These are phyloP conservation scores for Verticillium longisporum DNA, from an alignment of 2,329 filamentous ascomycete genomes.

Conservation along the genomic window DNA sequence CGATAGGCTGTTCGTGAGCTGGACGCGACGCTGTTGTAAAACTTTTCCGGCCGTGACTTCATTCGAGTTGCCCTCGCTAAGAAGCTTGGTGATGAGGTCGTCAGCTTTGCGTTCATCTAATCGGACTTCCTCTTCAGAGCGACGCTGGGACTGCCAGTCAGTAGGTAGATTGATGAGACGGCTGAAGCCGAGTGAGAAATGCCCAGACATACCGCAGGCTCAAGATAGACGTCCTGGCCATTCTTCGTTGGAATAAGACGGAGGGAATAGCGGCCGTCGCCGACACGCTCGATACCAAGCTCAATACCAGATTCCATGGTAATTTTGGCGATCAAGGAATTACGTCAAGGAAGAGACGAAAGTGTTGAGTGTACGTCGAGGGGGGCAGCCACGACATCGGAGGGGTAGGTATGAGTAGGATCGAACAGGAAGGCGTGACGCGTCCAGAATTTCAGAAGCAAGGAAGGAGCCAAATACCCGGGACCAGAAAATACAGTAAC, in stretches of 20 bases:
- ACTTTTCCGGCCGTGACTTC: background rate
- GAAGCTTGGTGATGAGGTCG: background rate
- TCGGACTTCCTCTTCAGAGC: background rate
- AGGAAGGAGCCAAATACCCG: background rate
- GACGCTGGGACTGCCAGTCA: background rate
- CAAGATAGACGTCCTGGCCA: background rate
- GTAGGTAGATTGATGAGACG: background rate
- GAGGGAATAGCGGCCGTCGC: background rate
- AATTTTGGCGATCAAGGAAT: background rate
- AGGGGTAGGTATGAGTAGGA: too few species aligned
- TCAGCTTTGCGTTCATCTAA: background rate
- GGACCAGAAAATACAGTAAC: background rate
- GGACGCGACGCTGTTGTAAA: background rate
- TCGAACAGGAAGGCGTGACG: too few species aligned
- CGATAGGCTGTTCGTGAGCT: background rate
- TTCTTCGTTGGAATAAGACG: background rate
- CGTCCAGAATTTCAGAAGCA: background rate
- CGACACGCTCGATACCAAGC: background rate
- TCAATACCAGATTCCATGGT: background rate
- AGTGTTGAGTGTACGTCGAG: too few species aligned
- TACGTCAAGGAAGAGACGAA: too few species aligned
- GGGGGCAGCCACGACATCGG: too few species aligned
- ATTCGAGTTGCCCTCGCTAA: background rate
- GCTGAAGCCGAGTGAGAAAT: too few species aligned
- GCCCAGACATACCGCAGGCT: background rate